Evolutionary conservation across 1,284 basidiomycete species (phyloP), one percentile per base, ranked within the genome.

Genomic region (Papiliotrema nemorosa): DNA sequence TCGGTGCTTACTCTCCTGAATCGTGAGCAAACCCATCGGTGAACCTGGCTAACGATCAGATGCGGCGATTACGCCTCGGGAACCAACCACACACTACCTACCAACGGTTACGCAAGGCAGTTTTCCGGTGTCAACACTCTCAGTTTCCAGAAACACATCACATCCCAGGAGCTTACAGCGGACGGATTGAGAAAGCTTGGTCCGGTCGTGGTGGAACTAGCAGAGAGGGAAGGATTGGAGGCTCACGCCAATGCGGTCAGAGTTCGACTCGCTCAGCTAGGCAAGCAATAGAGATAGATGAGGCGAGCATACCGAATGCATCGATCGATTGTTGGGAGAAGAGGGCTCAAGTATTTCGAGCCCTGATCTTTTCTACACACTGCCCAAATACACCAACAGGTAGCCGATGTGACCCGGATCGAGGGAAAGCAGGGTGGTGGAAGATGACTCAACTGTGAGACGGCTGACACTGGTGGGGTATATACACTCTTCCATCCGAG

Each of bases 61-160:
- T 97, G 92, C 72, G 96, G 96, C 31, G 96, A 99, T 73, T 98
- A 98, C 66, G 96, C 96, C 3, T 93, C 90, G 0, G 96, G 96
- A 21, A 98, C 96, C 9, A 99, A 99, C 75, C 96, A 99, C 79
- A 97, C 94, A 0, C 80, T 93, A 29, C 90, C 90, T 24, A 94
- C 89, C 3, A 92, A 91, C 65, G 93, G 92, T 20, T 97, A 93
- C 69, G 96, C 96, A 14, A 86, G 91, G 50, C 93, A 97, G 72
- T 98, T 96, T 78, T 93, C 90, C 59, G 96, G 96, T 16, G 96
- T 99, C 62, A 97, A 96, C 76, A 97, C 94, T 0, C 79, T 84
- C 20, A 92, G 92, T 1, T 99, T 98, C 85, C 92, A 97, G 75
- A 99, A 99, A 76, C 88, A 97, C 75, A 97, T 98, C 67, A 99